phyloP scores from a whole-genome alignment of 768 basidiomycete species.

The Tremella fuciformis region DNA sequence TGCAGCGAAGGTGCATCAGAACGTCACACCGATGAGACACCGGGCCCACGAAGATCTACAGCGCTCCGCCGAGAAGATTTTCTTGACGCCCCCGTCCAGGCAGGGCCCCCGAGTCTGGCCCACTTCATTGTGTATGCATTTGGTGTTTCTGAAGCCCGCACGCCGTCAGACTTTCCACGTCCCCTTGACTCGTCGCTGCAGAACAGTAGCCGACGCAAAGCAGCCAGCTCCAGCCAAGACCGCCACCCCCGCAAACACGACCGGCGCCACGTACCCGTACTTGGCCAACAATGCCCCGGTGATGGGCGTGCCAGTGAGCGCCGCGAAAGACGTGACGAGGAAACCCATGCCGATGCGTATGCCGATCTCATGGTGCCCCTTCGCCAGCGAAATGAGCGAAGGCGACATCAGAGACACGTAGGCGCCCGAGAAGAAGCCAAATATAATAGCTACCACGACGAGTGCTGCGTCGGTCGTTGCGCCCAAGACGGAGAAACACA shows the following conservation, averaged over 20 bases:
- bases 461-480: conserved; percentile 33
- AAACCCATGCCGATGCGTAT: conserved; percentile 39
- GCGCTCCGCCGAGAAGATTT: too few relatives aligned
- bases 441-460: conserved; percentile 38
- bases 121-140: too few relatives aligned
- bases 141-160: too few relatives aligned
- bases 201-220: conserved; percentile 6
- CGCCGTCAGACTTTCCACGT: conserved; percentile 26
- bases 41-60: too few relatives aligned
- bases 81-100: too few relatives aligned
- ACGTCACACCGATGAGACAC: too few relatives aligned
- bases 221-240: conserved; percentile 14
- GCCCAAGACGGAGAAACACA: conserved; percentile 34
- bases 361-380: conserved; percentile 37
- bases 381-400: conserved; percentile 35
- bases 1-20: too few relatives aligned
- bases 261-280: conserved; percentile 33
- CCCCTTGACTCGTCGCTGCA: conserved; percentile 19
- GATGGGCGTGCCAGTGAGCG: conserved; percentile 45
- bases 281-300: conserved; percentile 42
- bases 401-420: conserved; percentile 40
- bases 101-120: too few relatives aligned
- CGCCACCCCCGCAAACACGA: conserved; percentile 21
- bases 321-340: conserved; percentile 37
- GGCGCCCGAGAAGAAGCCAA: conserved; percentile 43